Evolutionary conservation across 164 flowering plant species (phyloP).

Genomic region (Amborella trichopoda): DNA sequence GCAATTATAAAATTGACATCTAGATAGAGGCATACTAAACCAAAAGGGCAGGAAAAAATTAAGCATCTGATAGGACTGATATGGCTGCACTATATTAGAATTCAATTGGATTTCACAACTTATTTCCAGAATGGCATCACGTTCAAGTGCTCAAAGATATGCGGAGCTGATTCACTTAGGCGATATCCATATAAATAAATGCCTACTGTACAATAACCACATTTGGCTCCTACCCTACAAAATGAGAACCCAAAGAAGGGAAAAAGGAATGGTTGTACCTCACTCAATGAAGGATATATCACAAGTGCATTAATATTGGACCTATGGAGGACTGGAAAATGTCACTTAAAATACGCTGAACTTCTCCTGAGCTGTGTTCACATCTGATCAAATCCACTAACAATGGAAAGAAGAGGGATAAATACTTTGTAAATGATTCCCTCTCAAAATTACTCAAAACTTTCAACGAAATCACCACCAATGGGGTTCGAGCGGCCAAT

Average conservation of each 20-base stretch:
- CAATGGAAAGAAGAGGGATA: conserved; percentile 55
- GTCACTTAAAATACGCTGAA: conserved; percentile 45
- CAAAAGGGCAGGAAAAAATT: too few species aligned
- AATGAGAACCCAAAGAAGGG: too few species aligned
- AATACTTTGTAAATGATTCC: conserved; percentile 40
- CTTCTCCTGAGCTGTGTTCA: conserved; percentile 88
- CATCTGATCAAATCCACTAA: conserved; percentile 70
- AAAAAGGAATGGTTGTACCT: neutral
- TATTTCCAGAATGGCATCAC: neutral
- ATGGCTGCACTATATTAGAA: neutral
- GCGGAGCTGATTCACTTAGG: too few species aligned
- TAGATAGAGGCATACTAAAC: too few species aligned
- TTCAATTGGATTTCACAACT: neutral
- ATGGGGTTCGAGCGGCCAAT: conserved; percentile 63
- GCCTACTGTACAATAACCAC: too few species aligned
- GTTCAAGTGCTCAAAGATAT: neutral
- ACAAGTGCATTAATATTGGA: conserved; percentile 48
- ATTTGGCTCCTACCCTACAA: too few species aligned
- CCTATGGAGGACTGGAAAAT: conserved; percentile 76
- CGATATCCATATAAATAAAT: too few species aligned
- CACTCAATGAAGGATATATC: conserved; percentile 3
- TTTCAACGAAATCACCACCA: conserved; percentile 48
- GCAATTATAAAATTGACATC: too few species aligned
- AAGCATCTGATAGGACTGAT: too few species aligned
- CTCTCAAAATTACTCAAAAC: conserved; percentile 40